phyloP scores from a whole-genome alignment of 805 yeast species.

The Yamadazyma nakazawae region DNA sequence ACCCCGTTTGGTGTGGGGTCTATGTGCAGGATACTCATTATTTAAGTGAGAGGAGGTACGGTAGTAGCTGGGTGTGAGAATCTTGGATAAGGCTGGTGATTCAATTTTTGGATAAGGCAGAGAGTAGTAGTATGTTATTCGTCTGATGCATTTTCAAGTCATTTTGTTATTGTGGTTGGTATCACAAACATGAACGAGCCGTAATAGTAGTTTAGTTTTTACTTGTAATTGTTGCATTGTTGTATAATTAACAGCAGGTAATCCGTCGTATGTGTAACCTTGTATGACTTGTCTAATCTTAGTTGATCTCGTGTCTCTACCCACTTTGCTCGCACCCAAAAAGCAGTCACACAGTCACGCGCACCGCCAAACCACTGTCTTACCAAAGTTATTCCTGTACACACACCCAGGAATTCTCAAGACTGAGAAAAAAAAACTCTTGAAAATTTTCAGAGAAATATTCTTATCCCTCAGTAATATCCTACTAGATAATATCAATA shows the following conservation, averaged over 20 bases:
- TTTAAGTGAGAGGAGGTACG: not conserved
- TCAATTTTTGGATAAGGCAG: too few species aligned
- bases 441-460: constrained; percentile 13
- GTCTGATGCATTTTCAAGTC: too few species aligned
- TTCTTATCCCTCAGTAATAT: constrained; percentile 5
- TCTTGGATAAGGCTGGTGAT: too few species aligned
- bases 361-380: not conserved
- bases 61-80: too few species aligned
- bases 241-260: too few species aligned
- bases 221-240: too few species aligned
- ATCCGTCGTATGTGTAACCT: too few species aligned
- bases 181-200: too few species aligned
- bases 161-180: too few species aligned
- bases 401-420: not conserved
- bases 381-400: not conserved
- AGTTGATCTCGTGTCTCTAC: not conserved
- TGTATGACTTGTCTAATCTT: too few species aligned
- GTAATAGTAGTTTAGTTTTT: too few species aligned
- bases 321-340: not conserved
- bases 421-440: constrained; percentile 6
- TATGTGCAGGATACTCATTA: not conserved
- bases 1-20: not conserved
- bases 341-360: constrained; percentile 15
- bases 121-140: too few species aligned
- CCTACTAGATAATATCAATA: constrained; percentile 29